Evolutionary conservation across 371 early-diverging fungal genomes (phyloP).

Genomic region (Mortierella sp.): DNA sequence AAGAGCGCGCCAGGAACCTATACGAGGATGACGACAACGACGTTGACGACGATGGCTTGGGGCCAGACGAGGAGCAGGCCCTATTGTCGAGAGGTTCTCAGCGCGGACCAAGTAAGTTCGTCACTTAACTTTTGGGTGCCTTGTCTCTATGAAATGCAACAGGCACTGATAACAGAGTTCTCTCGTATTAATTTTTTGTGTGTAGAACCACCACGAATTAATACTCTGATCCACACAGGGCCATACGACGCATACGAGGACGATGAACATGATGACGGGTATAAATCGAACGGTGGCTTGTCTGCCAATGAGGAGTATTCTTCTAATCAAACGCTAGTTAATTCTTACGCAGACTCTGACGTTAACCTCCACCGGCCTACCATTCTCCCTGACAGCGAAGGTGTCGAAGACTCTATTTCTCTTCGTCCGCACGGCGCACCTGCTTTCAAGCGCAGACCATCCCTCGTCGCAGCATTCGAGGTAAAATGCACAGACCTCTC

Average conservation of each 20-base stretch:
- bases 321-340: conserved; percentile 43
- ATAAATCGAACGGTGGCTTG: conserved; percentile 34
- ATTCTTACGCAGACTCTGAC: conserved; percentile 24
- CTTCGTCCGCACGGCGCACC: conserved; percentile 38
- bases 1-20: conserved; percentile 36
- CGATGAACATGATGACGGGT: conserved; percentile 59
- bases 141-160: background rate
- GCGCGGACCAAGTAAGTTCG: conserved; percentile 23
- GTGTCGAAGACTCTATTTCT: conserved; percentile 45
- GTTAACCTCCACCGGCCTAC: conserved; percentile 38
- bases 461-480: conserved; percentile 51
- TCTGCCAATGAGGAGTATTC: conserved; percentile 36
- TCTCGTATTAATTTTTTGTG: background rate
- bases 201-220: conserved; percentile 34
- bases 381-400: conserved; percentile 47
- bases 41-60: conserved; percentile 8
- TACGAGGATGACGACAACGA: conserved; percentile 30
- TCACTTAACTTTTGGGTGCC: background rate
- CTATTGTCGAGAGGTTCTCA: conserved; percentile 1
- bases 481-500: background rate
- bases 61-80: conserved; percentile 29
- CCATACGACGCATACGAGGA: conserved; percentile 56
- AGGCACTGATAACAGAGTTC: background rate
- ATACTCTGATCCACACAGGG: conserved; percentile 27
- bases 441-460: conserved; percentile 39